These are phyloP conservation scores for Naganishia onofrii DNA, from an alignment of 768 basidiomycete species.

Conservation along the genomic window DNA sequence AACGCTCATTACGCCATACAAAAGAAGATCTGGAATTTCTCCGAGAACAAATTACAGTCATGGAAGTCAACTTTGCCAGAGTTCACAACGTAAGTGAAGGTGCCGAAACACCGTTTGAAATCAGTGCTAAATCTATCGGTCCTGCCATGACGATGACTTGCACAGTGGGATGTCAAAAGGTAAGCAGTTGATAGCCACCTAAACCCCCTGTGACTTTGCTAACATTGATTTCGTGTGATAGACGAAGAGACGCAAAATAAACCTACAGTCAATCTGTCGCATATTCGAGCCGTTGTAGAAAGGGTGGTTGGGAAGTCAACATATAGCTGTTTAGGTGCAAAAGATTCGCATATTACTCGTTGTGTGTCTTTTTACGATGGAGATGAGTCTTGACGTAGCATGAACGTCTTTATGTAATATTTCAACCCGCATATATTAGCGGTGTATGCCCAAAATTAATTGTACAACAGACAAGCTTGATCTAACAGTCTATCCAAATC, in stretches of 20 bases:
- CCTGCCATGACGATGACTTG: not conserved
- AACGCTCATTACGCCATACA: constrained; percentile 64
- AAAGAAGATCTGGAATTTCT: constrained; percentile 88
- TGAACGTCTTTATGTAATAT: not conserved
- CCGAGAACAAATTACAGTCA: constrained; percentile 89
- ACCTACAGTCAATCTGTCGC: not conserved
- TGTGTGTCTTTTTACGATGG: not conserved
- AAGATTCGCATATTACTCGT: too few relatives aligned
- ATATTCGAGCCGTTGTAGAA: not conserved
- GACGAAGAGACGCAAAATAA: constrained; percentile 26
- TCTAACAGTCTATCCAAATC: constrained; percentile 13
- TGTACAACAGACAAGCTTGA: not conserved
- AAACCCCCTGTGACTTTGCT: not conserved
- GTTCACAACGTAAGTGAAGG: constrained; percentile 67
- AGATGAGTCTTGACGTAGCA: not conserved
- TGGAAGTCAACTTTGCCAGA: constrained; percentile 92
- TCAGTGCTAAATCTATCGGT: not conserved
- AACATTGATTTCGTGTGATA: constrained; percentile 8
- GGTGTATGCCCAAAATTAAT: constrained; percentile 5
- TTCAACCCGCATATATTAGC: not conserved
- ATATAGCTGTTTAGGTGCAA: not conserved
- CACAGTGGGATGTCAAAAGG: constrained; percentile 36
- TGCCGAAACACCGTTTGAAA: not conserved
- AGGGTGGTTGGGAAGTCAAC: not conserved
- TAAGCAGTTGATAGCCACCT: not conserved